Evolutionary conservation across 176 grass and related monocot species (phyloP).

Genomic region (Neostapfia colusana): DNA sequence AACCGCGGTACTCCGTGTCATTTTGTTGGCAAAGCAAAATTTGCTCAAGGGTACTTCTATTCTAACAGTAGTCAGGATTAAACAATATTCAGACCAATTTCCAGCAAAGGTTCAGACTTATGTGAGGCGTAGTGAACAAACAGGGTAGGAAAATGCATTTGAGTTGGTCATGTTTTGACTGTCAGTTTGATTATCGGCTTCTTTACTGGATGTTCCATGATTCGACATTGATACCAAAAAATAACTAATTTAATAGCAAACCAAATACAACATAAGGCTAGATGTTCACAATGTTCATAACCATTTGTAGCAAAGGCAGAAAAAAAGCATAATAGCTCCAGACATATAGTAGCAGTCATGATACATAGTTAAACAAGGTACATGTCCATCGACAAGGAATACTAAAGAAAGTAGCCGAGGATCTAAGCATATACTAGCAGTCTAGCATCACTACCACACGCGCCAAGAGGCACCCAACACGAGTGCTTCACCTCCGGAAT

Average conservation of each 20-base stretch:
- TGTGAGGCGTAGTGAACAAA: too few species aligned
- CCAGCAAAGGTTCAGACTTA: too few species aligned
- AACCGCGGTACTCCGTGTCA: neutral
- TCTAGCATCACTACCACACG: conserved; percentile 8
- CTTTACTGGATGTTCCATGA: too few species aligned
- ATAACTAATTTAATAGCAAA: neutral
- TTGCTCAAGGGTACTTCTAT: too few species aligned
- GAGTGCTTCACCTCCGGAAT: conserved; percentile 35
- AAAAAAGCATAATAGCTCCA: neutral
- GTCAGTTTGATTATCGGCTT: too few species aligned
- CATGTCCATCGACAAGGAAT: neutral
- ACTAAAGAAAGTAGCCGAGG: neutral
- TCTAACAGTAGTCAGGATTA: too few species aligned
- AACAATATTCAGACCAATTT: too few species aligned
- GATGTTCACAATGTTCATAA: conserved; percentile 12
- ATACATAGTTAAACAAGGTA: conserved; percentile 17
- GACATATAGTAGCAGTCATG: conserved; percentile 4
- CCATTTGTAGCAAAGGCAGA: conserved; percentile 9
- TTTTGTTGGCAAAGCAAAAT: neutral
- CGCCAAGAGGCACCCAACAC: conserved; percentile 14
- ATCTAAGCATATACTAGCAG: conserved; percentile 31
- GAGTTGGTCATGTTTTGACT: too few species aligned
- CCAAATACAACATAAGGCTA: conserved; percentile 6
- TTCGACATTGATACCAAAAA: neutral
- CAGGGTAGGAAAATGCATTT: too few species aligned